Evolutionary conservation across 495 filamentous ascomycete species (phyloP), one percentile per base, ranked within the genome.

Genomic region (Neurospora sp.): DNA sequence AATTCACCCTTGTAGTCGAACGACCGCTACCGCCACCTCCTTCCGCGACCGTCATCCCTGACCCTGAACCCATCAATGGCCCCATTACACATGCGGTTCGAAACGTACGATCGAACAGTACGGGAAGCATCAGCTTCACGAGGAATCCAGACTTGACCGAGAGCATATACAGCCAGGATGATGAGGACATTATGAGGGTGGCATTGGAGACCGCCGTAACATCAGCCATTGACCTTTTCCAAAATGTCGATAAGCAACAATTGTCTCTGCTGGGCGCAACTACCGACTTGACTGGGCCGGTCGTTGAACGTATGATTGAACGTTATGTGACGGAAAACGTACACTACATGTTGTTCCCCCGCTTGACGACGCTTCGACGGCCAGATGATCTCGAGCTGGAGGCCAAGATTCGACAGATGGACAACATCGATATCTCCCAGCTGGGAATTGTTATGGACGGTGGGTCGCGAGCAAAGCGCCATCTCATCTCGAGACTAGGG

Each of bases 321-420:
- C 91, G 94, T 16, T 98, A 98, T 82, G 90, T 98, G 40, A 89
- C 92, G 3, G 96, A 98, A 77, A 95, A 98, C 80, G 89, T 98
- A 14, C 94, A 99, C 74, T 92, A 96, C 78, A 85, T 92, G 14
- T 85, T 94, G 31, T 88, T 98, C 35, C 94, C 95, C 16, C 86
- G 92, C 68, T 82, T 99, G 16, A 93, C 92, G 77, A 87, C 89
- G 8, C 91, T 94, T 73, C 91, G 91, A 72, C 88, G 90, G 40
- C 83, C 88, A 2, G 94, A 98, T 70, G 96, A 99, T 81, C 84
- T 89, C n/a, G 95, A 99, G 77, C 82, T 99, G 61, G 94, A 98
- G 79, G 88, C 89, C 20, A 92, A 95, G 75, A 94, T 98, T 66
- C 88, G 92, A 71, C 92, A 96, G 77, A 98, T 98, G 93, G 89